phyloP scores from a whole-genome alignment of 2,329 filamentous ascomycete genomes.

The Zymoseptoria brevis region DNA sequence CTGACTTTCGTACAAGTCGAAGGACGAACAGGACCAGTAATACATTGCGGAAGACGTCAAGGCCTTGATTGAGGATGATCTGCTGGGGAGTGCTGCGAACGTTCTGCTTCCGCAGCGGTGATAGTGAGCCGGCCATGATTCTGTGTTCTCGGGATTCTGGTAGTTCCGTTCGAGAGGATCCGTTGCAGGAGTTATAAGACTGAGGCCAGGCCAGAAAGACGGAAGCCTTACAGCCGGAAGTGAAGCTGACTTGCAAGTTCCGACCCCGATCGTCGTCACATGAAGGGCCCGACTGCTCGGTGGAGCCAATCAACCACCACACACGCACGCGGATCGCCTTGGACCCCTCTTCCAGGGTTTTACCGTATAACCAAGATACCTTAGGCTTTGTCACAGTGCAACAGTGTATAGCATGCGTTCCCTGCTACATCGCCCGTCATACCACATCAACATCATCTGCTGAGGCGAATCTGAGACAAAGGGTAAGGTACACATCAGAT shows the following conservation, averaged over 20 bases:
- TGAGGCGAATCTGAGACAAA: background rate
- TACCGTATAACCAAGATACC: too few relatives aligned
- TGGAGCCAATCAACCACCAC: background rate
- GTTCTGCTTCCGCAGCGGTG: conserved; percentile 20
- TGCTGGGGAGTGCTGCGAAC: conserved; percentile 16
- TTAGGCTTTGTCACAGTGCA: too few relatives aligned
- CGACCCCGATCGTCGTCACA: background rate
- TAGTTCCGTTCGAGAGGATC: background rate
- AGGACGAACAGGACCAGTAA: conserved; percentile 83
- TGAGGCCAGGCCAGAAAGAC: background rate
- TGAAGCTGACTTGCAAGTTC: background rate
- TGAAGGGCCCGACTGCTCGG: background rate
- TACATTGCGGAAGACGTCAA: conserved; percentile 60
- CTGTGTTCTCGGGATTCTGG: background rate
- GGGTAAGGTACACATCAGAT: background rate
- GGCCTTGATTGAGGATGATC: conserved; percentile 18
- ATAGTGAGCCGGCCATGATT: conserved; percentile 2
- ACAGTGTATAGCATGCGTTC: background rate
- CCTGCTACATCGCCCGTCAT: background rate
- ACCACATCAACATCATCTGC: background rate
- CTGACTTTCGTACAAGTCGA: conserved; percentile 69
- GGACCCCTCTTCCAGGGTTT: background rate
- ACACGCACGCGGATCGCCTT: too few relatives aligned
- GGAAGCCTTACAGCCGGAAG: background rate
- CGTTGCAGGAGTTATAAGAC: background rate